A percentile compares a stretch with the other conserved stretches of the same genome.
phyloP scores from a whole-genome alignment of 2,329 filamentous ascomycete genomes.

The Epichloe elymi region DNA sequence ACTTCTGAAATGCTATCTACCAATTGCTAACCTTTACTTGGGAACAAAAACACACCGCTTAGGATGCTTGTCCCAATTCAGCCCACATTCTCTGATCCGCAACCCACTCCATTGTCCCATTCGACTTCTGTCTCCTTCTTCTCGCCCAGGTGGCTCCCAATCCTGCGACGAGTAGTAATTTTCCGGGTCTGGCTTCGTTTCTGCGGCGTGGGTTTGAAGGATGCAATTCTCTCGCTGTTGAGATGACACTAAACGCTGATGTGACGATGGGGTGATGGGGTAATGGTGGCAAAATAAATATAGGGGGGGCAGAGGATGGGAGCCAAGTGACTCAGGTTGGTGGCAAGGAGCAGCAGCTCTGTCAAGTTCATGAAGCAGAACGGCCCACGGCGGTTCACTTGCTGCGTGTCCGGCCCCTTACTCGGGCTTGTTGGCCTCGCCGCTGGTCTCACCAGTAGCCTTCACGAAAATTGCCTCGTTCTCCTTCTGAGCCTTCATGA shows the following conservation, averaged over 20 bases:
- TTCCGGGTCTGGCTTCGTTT: neutral
- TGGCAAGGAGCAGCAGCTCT: conserved; percentile 4
- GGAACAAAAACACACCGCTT: conserved; percentile 4
- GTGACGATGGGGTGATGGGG: conserved; percentile 8
- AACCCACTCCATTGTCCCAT: neutral
- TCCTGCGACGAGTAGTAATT: neutral
- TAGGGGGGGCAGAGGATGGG: neutral
- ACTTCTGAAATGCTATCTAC: conserved; percentile 7
- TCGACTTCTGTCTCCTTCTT: conserved; percentile 2
- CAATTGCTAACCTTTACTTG: conserved; percentile 5
- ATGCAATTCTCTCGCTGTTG: conserved; percentile 5
- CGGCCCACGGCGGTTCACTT: neutral
- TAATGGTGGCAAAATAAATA: neutral
- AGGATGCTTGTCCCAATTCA: conserved; percentile 2
- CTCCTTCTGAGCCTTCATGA: conserved; percentile 92
- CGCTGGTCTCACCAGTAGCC: conserved; percentile 13
- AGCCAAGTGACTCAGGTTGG: conserved; percentile 5
- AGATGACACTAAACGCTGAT: conserved; percentile 9
- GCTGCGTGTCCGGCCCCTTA: conserved; percentile 1
- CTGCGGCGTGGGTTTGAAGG: conserved; percentile 1
- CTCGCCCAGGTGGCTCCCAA: neutral
- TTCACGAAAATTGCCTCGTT: conserved; percentile 76
- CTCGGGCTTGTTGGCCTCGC: conserved; percentile 2
- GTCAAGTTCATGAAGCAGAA: neutral
- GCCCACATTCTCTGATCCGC: conserved; percentile 3